Percentiles rank a stretch among this genome's conserved stretches.
Evolutionary conservation across 805 yeast species (phyloP).

Genomic region (Zygosaccharomyces rouxii): DNA sequence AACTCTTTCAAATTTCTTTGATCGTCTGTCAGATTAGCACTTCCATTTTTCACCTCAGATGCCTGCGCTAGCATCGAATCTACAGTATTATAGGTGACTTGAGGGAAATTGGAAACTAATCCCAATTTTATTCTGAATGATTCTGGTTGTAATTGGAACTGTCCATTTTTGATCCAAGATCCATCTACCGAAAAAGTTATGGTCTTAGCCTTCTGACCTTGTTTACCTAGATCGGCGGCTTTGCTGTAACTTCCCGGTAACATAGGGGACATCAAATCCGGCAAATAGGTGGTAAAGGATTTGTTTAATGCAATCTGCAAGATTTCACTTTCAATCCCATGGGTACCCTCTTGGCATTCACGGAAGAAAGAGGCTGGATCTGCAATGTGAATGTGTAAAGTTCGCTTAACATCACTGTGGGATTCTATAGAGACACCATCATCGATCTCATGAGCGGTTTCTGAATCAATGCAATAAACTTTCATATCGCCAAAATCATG

Average conservation of each 20-base stretch:
- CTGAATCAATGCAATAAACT: conserved; percentile 80
- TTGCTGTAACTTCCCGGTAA: conserved; percentile 55
- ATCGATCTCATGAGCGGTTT: conserved; percentile 82
- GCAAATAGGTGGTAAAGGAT: conserved; percentile 67
- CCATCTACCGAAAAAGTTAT: conserved; percentile 42
- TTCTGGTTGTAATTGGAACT: conserved; percentile 22
- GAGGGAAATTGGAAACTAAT: conserved; percentile 42
- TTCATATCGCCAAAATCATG: conserved; percentile 46
- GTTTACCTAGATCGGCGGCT: conserved; percentile 48
- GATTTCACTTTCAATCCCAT: conserved; percentile 31
- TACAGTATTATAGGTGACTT: conserved; percentile 60
- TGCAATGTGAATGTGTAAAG: conserved; percentile 72
- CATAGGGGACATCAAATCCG: conserved; percentile 64
- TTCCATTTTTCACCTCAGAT: conserved; percentile 7
- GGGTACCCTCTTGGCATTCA: conserved; percentile 22
- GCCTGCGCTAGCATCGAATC: conserved; percentile 44
- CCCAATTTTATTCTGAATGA: conserved; percentile 40
- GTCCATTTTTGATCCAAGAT: conserved; percentile 27
- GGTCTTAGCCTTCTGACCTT: conserved; percentile 43
- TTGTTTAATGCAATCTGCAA: conserved; percentile 56
- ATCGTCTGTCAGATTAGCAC: conserved; percentile 2
- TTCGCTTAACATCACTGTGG: conserved; percentile 33
- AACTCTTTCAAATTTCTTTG: conserved; percentile 38
- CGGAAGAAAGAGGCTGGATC: conserved; percentile 71
- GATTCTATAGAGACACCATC: conserved; percentile 74